These are phyloP conservation scores for Lathyrus oleraceus DNA, from an alignment of 306 rosid genomes.

Conservation along the genomic window DNA sequence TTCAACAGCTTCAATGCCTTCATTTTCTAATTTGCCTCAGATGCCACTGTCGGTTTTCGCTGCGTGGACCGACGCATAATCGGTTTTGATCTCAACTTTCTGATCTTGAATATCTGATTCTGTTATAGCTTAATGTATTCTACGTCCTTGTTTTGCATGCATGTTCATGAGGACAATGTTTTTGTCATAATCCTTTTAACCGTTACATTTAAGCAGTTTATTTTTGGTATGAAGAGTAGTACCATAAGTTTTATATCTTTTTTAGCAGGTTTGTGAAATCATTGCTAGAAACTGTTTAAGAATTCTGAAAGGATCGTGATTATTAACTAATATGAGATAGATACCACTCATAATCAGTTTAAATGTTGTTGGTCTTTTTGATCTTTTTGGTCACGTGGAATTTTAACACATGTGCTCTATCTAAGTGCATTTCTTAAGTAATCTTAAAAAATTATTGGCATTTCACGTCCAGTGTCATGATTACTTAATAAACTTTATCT, in stretches of 20 bases:
- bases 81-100: background rate
- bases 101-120: background rate
- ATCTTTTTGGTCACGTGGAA: background rate
- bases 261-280: background rate
- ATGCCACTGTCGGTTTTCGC: conserved; percentile 60
- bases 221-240: background rate
- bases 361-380: background rate
- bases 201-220: background rate
- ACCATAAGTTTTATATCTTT: no score
- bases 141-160: conserved; percentile 28
- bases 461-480: conserved; percentile 47
- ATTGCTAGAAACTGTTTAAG: no score
- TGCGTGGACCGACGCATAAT: conserved; percentile 62
- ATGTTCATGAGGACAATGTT: background rate
- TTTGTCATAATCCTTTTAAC: background rate
- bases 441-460: conserved; percentile 17
- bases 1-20: conserved; percentile 51
- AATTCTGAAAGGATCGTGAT: no score
- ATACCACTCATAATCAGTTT: background rate
- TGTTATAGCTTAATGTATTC: background rate
- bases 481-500: conserved; percentile 48
- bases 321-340: background rate
- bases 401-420: background rate
- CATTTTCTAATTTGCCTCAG: conserved; percentile 52
- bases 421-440: background rate